phyloP scores from a whole-genome alignment of 1,284 basidiomycete genomes.

The Fomitiporia mediterranea region DNA sequence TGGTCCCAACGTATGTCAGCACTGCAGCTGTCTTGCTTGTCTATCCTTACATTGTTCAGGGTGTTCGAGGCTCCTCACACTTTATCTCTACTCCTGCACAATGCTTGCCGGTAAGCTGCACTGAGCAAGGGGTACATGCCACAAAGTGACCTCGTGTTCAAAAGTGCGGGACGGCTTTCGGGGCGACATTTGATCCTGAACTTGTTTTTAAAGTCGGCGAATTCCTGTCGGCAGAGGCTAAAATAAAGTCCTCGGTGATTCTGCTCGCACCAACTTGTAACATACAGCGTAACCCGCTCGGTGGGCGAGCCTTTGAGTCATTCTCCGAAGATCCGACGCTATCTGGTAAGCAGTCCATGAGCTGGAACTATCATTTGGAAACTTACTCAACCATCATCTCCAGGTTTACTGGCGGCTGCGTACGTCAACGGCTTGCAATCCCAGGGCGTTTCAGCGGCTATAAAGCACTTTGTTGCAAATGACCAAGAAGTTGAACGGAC shows the following conservation, averaged over 20 bases:
- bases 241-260: slow-evolving; percentile 57
- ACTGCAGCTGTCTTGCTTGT: not conserved
- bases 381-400: slow-evolving; percentile 2
- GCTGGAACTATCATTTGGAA: not conserved
- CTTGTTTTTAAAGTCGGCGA: slow-evolving; percentile 49
- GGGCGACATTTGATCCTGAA: slow-evolving; percentile 57
- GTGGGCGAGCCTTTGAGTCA: slow-evolving; percentile 63
- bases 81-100: slow-evolving; percentile 58
- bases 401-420: slow-evolving; percentile 54
- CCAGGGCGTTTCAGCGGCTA: slow-evolving; percentile 55
- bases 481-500: slow-evolving; percentile 66
- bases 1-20: slow-evolving; percentile 50
- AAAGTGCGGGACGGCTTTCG: slow-evolving; percentile 67
- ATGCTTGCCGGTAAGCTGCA: slow-evolving; percentile 53
- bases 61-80: slow-evolving; percentile 63
- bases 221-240: slow-evolving; percentile 58
- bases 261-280: slow-evolving; percentile 60
- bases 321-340: slow-evolving; percentile 66
- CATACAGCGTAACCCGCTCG: slow-evolving; percentile 44
- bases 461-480: slow-evolving; percentile 53
- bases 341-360: slow-evolving; percentile 39
- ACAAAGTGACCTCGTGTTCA: too few relatives aligned
- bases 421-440: slow-evolving; percentile 65
- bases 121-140: too few relatives aligned
- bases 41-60: slow-evolving; percentile 33